Base-by-base conservation (phyloP, 108 stramenopile species). In the Conticribra weissflogii region DNA sequence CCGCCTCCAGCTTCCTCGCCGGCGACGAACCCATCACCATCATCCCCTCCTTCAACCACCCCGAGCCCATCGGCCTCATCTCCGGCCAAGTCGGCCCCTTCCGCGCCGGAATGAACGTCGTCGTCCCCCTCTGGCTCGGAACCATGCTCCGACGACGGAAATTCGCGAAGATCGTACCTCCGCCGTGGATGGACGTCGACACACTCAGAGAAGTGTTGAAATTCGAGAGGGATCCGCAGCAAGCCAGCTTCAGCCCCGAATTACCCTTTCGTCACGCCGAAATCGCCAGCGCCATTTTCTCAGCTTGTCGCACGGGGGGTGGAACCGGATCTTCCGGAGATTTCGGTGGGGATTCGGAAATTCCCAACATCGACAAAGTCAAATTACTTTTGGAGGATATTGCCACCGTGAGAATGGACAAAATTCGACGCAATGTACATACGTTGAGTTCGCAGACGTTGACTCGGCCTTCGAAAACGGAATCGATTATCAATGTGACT, bases 101-200 rank as follows among this genome's bases (percentile, higher is more conserved):
- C 62, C 66, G 68, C 36, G 90, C 93, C 8, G 93, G 93, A 3
- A 83, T 95, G 58, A 82, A 89, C 22, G 60, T 76, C 18, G 45
- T 57, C 17, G 93, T 95, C 27, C 93, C 93, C 7, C 67, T 92
- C 1, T 95, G 93, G 93, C 66, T 88, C 44, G 93, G 86, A 45
- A 76, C 76, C 44, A 47, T 80, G 54, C 65, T 95, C 9, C 79
- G 83, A 7, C 67, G 81, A 63, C 78, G 87, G 21, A 81, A 81
- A 31, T 60, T 95, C 64, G 79, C 81, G 31, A 74, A 74, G 17
- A 79, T 95, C 8, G 59, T 82, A 18, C 57, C 81, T 3, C 90
- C 90, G 15, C 9, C 22, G 3, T 85, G 84, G 86, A 74, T 89
- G 70, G 81, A 82, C 21, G 76, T 68, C 3, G 81, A 86, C 9